phyloP scores from a whole-genome alignment of 2,329 filamentous ascomycete genomes.

The Xylaria sp. region DNA sequence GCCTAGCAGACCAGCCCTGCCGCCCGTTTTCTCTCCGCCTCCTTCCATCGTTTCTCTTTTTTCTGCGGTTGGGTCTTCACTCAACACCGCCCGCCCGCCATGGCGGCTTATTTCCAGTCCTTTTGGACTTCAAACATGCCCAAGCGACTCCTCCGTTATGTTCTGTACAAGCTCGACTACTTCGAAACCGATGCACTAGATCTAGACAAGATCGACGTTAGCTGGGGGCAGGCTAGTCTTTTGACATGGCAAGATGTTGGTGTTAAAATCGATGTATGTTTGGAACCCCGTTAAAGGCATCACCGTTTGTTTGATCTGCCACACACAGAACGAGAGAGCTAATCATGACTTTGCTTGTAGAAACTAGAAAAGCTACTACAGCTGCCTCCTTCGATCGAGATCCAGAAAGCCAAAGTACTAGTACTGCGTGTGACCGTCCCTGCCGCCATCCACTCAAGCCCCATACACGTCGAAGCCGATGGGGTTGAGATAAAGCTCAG shows the following conservation, averaged over 20 bases:
- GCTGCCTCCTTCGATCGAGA: slow-evolving; percentile 76
- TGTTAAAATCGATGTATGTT: slow-evolving; percentile 76
- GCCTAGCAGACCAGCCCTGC: slow-evolving; percentile 15
- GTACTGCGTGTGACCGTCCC: slow-evolving; percentile 85
- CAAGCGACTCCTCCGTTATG: slow-evolving; percentile 89
- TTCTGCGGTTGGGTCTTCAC: slow-evolving; percentile 16
- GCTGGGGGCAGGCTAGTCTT: slow-evolving; percentile 81
- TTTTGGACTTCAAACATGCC: slow-evolving; percentile 79
- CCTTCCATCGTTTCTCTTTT: slow-evolving; percentile 8
- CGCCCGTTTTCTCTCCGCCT: slow-evolving; percentile 27
- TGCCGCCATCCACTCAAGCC: slow-evolving; percentile 86
- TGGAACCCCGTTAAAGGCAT: neutral
- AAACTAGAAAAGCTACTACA: slow-evolving; percentile 81
- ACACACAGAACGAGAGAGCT: slow-evolving; percentile 34
- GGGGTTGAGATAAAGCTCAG: slow-evolving; percentile 79
- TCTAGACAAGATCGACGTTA: slow-evolving; percentile 85
- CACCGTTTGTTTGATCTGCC: slow-evolving; percentile 10
- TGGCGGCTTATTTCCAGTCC: slow-evolving; percentile 78
- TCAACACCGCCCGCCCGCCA: slow-evolving; percentile 54
- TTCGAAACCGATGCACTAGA: slow-evolving; percentile 89
- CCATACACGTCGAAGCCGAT: slow-evolving; percentile 83
- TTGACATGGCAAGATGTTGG: slow-evolving; percentile 90
- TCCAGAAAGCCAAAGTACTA: slow-evolving; percentile 79
- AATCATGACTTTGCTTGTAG: slow-evolving; percentile 58
- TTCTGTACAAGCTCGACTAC: slow-evolving; percentile 82